A percentile compares a stretch with the other conserved stretches of the same genome.
These are phyloP conservation scores for Diaporthe citrichinensis DNA, from an alignment of 2,329 filamentous ascomycete genomes.

Conservation along the genomic window DNA sequence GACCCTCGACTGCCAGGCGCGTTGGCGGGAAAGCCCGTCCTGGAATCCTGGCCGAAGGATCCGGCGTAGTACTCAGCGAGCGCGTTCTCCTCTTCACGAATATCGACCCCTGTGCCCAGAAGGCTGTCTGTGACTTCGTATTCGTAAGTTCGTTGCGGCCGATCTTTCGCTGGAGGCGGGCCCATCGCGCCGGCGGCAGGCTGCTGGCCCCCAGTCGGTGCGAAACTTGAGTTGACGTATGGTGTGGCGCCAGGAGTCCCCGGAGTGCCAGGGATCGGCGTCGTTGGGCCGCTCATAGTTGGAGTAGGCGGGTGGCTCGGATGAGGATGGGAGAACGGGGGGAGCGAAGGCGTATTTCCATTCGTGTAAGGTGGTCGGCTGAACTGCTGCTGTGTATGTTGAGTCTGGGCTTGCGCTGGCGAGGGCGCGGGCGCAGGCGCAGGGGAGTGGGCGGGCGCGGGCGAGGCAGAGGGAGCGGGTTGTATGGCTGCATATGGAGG, in stretches of 20 bases:
- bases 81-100: constrained; percentile 88
- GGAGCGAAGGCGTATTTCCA: constrained; percentile 45
- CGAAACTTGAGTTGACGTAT: constrained; percentile 30
- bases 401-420: constrained; percentile 39
- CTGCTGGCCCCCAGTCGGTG: constrained; percentile 45
- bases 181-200: constrained; percentile 64
- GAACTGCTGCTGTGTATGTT: constrained; percentile 44
- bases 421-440: neutral
- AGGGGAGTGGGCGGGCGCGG: constrained; percentile 42
- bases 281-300: constrained; percentile 29
- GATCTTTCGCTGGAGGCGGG: constrained; percentile 72
- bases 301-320: constrained; percentile 16
- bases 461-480: constrained; percentile 43
- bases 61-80: constrained; percentile 77
- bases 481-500: constrained; percentile 54
- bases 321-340: constrained; percentile 39
- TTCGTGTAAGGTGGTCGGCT: constrained; percentile 44
- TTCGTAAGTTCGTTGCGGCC: constrained; percentile 72
- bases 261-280: constrained; percentile 31
- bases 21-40: constrained; percentile 69
- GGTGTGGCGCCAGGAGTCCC: constrained; percentile 36
- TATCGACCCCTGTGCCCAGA: constrained; percentile 86
- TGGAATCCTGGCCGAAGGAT: constrained; percentile 58
- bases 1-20: constrained; percentile 67
- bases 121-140: constrained; percentile 88